Evolutionary conservation across 2,329 filamentous ascomycete genomes (phyloP), one percentile per base, ranked within the genome.

Genomic region (Diplodia mutila): DNA sequence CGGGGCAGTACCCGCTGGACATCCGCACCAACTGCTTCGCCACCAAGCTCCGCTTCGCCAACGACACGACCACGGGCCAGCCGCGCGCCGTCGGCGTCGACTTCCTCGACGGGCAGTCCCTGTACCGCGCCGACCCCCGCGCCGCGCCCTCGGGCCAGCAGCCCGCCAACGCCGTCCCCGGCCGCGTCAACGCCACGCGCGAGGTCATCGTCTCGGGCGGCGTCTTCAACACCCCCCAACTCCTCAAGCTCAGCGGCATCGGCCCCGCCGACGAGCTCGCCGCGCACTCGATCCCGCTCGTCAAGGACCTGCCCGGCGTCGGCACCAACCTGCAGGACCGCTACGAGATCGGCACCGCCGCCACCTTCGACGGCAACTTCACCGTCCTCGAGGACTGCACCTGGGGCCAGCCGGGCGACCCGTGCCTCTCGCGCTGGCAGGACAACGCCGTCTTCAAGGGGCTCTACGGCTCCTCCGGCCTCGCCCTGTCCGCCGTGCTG

Each of bases 321-420:
- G 89, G 89, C 6, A 85, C 84, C 67, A 88, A 90, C 76, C 81
- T 91, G 4, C 81, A 88, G 67, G 88, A 91, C 73, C 87, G 88
- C 57, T 85, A 85, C 53, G 85, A 85, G 69, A 80, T 87, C 37
- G 80, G 82, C 1, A 80, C 85, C 65, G 81, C 86, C 16, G 84
- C 84, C 55, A 78, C 82, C 57, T 73, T 78, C 7, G 71, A 74
- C 7, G 74, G 74, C 8, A 76, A 80, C 66, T 79, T 79, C 69
- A 69, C 70, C 34, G 65, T 75, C 39, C 74, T 77, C 42, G 67
- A 81, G 72, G 73, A 76, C 71, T 76, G 82, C 75, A 77, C 76
- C 2, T 81, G 81, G 68, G 66, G 57, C 23, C 55, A 75, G 32
- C 69, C 72, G 4, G 70, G 74, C 3, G 81, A 83, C 69, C 79